These are phyloP conservation scores for Clonostachys rhizophaga DNA, from an alignment of 2,329 filamentous ascomycete species.

Conservation along the genomic window DNA sequence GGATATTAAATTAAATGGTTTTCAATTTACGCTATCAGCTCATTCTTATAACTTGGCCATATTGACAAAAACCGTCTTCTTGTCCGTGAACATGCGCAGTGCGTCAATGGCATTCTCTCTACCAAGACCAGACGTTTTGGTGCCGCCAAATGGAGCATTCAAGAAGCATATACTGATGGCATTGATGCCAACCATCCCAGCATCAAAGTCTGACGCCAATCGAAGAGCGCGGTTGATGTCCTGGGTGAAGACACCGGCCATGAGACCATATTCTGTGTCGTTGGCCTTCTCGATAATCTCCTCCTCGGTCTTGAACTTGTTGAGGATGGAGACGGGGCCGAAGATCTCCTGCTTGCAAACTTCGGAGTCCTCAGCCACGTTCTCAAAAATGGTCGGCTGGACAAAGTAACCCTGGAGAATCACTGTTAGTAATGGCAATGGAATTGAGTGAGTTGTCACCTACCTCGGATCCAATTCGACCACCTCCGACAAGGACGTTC, in stretches of 20 bases:
- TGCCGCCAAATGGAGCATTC: conserved; percentile 41
- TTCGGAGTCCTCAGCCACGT: conserved; percentile 31
- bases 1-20: background rate
- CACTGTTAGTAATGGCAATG: background rate
- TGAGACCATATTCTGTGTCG: conserved; percentile 39
- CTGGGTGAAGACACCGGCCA: conserved; percentile 51
- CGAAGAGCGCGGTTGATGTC: conserved; percentile 60
- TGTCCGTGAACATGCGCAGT: conserved; percentile 40
- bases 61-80: conserved; percentile 45
- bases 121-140: conserved; percentile 43
- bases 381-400: conserved; percentile 39
- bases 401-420: conserved; percentile 30
- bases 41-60: conserved; percentile 7
- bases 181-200: conserved; percentile 70
- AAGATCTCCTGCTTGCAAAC: conserved; percentile 53
- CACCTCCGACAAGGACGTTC: conserved; percentile 27
- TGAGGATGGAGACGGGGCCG: conserved; percentile 50
- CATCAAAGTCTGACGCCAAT: conserved; percentile 50
- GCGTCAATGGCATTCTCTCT: conserved; percentile 42
- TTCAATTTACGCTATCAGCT: background rate
- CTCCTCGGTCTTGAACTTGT: conserved; percentile 50
- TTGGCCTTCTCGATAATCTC: conserved; percentile 51
- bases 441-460: conserved; percentile 5
- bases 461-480: conserved; percentile 27
- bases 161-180: conserved; percentile 29